Evolutionary conservation across 768 basidiomycete genomes (phyloP).

Genomic region (Kwoniella shandongensis): DNA sequence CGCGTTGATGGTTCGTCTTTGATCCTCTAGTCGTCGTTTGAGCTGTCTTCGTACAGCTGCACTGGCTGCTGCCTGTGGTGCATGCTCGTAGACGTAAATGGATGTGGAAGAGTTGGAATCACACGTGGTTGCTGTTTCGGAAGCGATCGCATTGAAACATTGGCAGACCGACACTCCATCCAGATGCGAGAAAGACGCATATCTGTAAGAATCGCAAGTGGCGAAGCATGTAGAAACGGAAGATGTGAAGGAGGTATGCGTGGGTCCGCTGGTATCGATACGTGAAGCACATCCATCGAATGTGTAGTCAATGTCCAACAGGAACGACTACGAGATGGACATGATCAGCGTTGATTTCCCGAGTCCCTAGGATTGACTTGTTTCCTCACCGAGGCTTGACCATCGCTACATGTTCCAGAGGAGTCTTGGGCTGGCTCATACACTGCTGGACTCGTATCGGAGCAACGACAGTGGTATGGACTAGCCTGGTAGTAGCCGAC

Average conservation of each 20-base stretch:
- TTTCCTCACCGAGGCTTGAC: too few species aligned
- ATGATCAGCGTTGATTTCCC: too few species aligned
- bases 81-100: not conserved
- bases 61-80: not conserved
- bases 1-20: not conserved
- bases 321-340: too few species aligned
- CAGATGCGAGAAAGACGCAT: not conserved
- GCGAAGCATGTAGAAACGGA: not conserved
- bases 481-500: not conserved
- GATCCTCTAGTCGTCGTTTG: not conserved
- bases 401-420: too few species aligned
- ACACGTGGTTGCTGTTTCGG: not conserved
- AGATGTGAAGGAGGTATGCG: too few species aligned
- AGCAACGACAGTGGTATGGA: not conserved
- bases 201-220: not conserved
- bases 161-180: not conserved
- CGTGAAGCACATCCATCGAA: too few species aligned
- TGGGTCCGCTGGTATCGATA: too few species aligned
- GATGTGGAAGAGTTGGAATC: not conserved
- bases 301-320: too few species aligned
- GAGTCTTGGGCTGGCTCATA: too few species aligned
- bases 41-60: not conserved
- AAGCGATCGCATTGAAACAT: not conserved
- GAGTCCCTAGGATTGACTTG: too few species aligned
- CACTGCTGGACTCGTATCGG: not conserved